Evolutionary conservation across 345 rosid genomes (phyloP).

Genomic region (Iberis pinnata): DNA sequence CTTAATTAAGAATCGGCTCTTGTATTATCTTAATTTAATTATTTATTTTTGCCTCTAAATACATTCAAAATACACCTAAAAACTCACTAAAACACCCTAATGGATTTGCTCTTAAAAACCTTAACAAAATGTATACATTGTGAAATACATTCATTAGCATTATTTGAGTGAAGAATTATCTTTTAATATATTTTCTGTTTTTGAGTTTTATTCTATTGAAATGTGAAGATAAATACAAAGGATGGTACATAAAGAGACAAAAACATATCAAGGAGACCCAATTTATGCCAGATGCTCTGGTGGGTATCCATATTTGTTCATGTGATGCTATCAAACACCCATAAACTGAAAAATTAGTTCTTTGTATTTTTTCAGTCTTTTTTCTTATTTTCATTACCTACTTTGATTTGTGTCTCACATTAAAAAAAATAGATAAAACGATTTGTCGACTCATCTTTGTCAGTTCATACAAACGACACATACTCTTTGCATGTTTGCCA

Average conservation of each 20-base stretch:
- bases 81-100: too few relatives aligned
- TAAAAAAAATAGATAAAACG: conserved; percentile 3
- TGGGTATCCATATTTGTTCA: conserved; percentile 36
- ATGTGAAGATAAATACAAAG: too few relatives aligned
- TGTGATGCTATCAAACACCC: conserved; percentile 34
- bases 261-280: conserved; percentile 20
- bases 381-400: conserved; percentile 3
- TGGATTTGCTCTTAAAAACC: too few relatives aligned
- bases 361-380: conserved; percentile 16
- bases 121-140: too few relatives aligned
- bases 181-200: too few relatives aligned
- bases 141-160: too few relatives aligned
- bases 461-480: conserved; percentile 24
- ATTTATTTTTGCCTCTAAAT: too few relatives aligned
- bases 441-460: conserved; percentile 22
- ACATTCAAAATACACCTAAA: too few relatives aligned
- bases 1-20: too few relatives aligned
- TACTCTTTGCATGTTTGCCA: conserved; percentile 15
- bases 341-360: conserved; percentile 7
- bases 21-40: too few relatives aligned
- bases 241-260: conserved; percentile 29
- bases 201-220: too few relatives aligned
- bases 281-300: conserved; percentile 30
- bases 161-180: too few relatives aligned
- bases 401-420: conserved; percentile 29